Conservation (phyloP, 768 basidiomycete species). For the Astraeus odoratus region DNA sequence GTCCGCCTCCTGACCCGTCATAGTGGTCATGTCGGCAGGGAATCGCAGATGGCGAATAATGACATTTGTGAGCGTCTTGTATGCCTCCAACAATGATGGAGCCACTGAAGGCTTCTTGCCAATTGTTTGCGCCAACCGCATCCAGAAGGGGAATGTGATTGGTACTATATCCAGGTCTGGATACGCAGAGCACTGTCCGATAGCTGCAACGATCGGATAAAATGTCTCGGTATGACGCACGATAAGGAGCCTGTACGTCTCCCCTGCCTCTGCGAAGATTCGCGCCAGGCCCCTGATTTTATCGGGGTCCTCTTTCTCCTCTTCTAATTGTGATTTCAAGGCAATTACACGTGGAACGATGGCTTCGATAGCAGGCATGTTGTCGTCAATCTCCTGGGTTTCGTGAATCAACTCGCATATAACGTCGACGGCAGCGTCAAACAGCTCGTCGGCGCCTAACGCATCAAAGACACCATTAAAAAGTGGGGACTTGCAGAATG, state of each 20-base stretch:
- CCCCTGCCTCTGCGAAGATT: constrained; percentile 95
- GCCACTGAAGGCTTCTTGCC: constrained; percentile 68
- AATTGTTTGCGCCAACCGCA: constrained; percentile 86
- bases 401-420: constrained; percentile 96
- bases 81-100: constrained; percentile 77
- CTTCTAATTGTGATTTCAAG: constrained; percentile 54
- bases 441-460: constrained; percentile 76
- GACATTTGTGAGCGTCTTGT: constrained; percentile 73
- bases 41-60: constrained; percentile 91
- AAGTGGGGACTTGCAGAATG: constrained; percentile 70
- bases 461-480: constrained; percentile 82
- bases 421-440: constrained; percentile 87
- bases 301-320: constrained; percentile 72
- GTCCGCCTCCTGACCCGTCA: constrained; percentile 83
- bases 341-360: constrained; percentile 84
- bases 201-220: constrained; percentile 92
- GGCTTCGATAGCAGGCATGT: constrained; percentile 80
- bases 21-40: constrained; percentile 58
- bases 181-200: constrained; percentile 88
- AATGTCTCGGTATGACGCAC: constrained; percentile 88
- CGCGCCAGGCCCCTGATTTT: constrained; percentile 85
- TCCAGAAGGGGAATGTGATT: constrained; percentile 99
- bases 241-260: constrained; percentile 86
- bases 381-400: constrained; percentile 95
- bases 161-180: constrained; percentile 92